These are phyloP conservation scores for Penicillium corylophilum DNA, from an alignment of 2,329 filamentous ascomycete species.

Conservation along the genomic window DNA sequence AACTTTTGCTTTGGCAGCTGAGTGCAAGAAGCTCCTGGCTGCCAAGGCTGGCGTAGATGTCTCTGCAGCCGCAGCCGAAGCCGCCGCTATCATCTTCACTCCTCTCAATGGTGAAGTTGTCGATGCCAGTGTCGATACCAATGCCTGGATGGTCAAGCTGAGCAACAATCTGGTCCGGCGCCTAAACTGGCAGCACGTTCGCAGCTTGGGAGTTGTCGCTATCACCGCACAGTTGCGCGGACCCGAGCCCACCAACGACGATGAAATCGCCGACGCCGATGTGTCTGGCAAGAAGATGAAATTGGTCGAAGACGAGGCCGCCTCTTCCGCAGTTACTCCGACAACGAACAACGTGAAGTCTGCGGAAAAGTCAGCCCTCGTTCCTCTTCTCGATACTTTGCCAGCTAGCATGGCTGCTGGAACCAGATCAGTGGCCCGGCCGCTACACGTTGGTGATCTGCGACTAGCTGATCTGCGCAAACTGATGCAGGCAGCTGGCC, in stretches of 20 bases:
- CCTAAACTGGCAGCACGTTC: conserved; percentile 91
- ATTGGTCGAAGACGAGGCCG: conserved; percentile 48
- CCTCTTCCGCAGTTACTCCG: conserved; percentile 26
- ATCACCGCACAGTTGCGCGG: conserved; percentile 71
- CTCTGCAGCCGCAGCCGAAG: conserved; percentile 43
- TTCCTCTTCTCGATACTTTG: conserved; percentile 60
- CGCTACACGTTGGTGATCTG: conserved; percentile 91
- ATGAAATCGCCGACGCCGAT: conserved; percentile 36
- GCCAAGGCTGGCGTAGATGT: conserved; percentile 39
- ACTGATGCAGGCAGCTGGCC: conserved; percentile 76
- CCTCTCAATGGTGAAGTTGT: conserved; percentile 71
- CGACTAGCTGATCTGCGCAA: conserved; percentile 83
- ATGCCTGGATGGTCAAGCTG: conserved; percentile 93
- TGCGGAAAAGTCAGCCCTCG: conserved; percentile 32
- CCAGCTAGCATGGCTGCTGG: conserved; percentile 65
- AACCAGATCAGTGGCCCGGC: conserved; percentile 74
- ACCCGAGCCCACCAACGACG: conserved; percentile 35
- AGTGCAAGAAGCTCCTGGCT: conserved; percentile 69
- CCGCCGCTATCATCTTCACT: conserved; percentile 71
- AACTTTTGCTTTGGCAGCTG: conserved; percentile 72
- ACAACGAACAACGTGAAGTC: conserved; percentile 17
- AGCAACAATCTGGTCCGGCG: conserved; percentile 80
- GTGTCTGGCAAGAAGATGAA: conserved; percentile 54
- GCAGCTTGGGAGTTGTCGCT: conserved; percentile 87
- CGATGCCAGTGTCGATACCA: conserved; percentile 94